Evolutionary conservation across 2,329 filamentous ascomycete species (phyloP).

Genomic region (Aphanoascus verrucosus): DNA sequence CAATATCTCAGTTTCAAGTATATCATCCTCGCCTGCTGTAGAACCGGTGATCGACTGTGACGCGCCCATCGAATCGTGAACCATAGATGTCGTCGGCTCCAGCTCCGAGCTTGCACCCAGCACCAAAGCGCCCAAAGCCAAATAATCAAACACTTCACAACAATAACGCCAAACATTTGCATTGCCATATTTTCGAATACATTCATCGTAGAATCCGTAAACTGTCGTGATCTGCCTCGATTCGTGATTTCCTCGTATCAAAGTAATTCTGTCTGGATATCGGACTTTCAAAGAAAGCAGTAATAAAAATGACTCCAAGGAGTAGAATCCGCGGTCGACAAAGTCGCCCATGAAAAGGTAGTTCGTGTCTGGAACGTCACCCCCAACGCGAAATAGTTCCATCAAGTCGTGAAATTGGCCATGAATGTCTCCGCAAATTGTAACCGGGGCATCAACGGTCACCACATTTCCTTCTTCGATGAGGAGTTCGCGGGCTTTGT

Average conservation of each 20-base stretch:
- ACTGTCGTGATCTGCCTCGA: constrained; percentile 95
- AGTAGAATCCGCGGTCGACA: constrained; percentile 96
- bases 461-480: constrained; percentile 99
- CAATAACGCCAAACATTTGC: constrained; percentile 99
- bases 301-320: constrained; percentile 94
- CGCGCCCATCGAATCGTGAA: not conserved
- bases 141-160: constrained; percentile 98
- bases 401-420: constrained; percentile 98
- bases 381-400: constrained; percentile 97
- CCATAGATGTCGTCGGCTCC: constrained; percentile 44
- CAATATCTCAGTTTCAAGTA: constrained; percentile 86
- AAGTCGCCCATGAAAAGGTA: constrained; percentile 97
- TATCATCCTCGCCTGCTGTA: constrained; percentile 44
- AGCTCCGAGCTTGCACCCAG: constrained; percentile 66
- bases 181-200: constrained; percentile 94
- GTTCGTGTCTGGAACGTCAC: constrained; percentile 94
- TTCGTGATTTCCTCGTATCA: constrained; percentile 97
- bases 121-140: constrained; percentile 96
- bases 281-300: constrained; percentile 94
- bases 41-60: constrained; percentile 7
- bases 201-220: constrained; percentile 98
- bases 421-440: constrained; percentile 98
- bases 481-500: constrained; percentile 94
- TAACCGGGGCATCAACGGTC: constrained; percentile 88
- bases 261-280: constrained; percentile 88